phyloP scores from a whole-genome alignment of 148 eudicot genomes.

The Fagopyrum homotropicum region DNA sequence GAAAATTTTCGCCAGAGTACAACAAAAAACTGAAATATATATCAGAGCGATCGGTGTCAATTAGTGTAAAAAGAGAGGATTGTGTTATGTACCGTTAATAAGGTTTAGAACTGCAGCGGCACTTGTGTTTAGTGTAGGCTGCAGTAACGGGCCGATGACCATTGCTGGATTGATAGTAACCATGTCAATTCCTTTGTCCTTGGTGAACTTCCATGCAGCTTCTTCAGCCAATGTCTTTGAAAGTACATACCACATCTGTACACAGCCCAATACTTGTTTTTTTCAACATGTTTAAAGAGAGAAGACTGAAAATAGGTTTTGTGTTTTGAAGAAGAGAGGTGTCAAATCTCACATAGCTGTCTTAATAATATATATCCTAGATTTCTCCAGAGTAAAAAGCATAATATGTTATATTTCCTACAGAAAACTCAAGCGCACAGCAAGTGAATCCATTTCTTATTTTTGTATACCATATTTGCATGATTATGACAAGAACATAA shows the following conservation, averaged over 20 bases:
- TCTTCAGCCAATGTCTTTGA: constrained; percentile 19
- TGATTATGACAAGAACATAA: neutral
- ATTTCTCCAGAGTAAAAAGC: neutral
- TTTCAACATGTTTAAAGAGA: neutral
- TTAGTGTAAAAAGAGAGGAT: neutral
- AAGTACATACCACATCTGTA: constrained; percentile 19
- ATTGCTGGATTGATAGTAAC: constrained; percentile 20
- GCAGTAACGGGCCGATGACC: constrained; percentile 34
- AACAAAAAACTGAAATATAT: neutral
- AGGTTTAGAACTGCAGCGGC: constrained; percentile 19
- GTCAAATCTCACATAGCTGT: neutral
- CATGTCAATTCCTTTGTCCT: constrained; percentile 17
- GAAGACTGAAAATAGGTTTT: neutral
- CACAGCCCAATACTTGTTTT: neutral
- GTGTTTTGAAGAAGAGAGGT: neutral
- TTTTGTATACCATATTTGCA: neutral
- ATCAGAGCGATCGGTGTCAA: neutral
- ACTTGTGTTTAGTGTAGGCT: constrained; percentile 22
- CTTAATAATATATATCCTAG: neutral
- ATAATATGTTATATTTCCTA: neutral
- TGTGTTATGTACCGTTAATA: constrained; percentile 6
- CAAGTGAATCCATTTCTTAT: neutral
- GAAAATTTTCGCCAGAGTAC: neutral
- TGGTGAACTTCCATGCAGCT: constrained; percentile 12
- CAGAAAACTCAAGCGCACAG: neutral